Conservation (phyloP, 2,329 filamentous ascomycete genomes). For the Fusarium sp. region DNA sequence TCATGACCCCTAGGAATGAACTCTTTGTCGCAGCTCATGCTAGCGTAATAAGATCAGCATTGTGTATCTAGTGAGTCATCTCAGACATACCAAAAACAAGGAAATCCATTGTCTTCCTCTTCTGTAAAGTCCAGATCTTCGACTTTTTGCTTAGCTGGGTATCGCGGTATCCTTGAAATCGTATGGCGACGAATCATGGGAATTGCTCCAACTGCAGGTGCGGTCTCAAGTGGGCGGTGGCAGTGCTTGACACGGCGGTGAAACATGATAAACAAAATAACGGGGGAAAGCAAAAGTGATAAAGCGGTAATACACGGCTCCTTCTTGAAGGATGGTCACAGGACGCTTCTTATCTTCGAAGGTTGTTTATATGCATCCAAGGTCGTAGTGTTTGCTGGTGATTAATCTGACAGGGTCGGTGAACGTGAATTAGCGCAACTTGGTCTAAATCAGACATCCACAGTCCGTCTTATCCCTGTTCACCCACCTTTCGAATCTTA, state of each 20-base stretch:
- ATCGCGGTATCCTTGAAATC: not conserved
- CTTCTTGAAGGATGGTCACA: not conserved
- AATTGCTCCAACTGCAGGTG: not conserved
- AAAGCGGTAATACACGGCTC: not conserved
- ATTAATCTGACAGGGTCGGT: not conserved
- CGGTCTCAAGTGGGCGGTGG: not conserved
- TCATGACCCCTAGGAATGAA: not conserved
- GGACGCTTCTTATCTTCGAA: not conserved
- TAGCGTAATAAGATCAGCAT: not conserved
- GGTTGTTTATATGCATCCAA: not conserved
- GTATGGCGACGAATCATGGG: not conserved
- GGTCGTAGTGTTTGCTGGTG: fast-evolving
- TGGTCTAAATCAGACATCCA: not conserved
- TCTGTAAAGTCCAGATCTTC: not conserved
- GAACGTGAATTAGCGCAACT: not conserved
- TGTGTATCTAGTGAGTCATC: not conserved
- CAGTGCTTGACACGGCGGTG: not conserved
- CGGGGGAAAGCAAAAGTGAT: not conserved
- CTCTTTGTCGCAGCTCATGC: not conserved
- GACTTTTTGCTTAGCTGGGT: not conserved
- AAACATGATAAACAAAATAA: not conserved
- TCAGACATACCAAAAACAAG: not conserved
- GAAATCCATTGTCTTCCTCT: not conserved
- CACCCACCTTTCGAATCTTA: not conserved
- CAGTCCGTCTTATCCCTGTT: not conserved